Base-by-base conservation (phyloP, 768 basidiomycete species). In the Amanita fuliginea region DNA sequence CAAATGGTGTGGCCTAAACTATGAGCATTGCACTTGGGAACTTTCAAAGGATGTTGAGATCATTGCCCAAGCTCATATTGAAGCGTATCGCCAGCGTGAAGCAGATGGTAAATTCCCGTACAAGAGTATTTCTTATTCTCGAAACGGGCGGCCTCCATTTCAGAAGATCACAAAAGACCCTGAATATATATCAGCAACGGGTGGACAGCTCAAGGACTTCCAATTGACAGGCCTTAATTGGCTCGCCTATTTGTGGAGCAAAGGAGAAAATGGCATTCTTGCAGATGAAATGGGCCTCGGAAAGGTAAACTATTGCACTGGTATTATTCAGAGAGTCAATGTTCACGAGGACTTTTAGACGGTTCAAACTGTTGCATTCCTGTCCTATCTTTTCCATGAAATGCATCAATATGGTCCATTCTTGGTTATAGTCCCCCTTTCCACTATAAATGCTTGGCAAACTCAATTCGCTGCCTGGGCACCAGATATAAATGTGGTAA, bases 261-360 rank as follows among this genome's bases (percentile, higher is more conserved):
- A 90, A 57, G 89, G 89, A 7, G 86, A 95, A 58, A 98, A 98
- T 61, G 96, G 96, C 16, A 96, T 99, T 52, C 70, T 99, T 32
- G 96, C 96, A 0, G 96, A 99, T 60, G 96, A 99, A 75, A 99
- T 98, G 96, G 96, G 96, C 63, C 84, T 99, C 21, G 96, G 96
- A 47, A 99, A 99, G 80, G 77, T 86, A 54, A 41, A 57, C 53
- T 55, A 8, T 14, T 52, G 34, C 28, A 22, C 42, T 19, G 18
- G n/a, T 32, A 42, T 18, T 42, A 41, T 18, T 42, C 32, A 0
- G n/a, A n/a, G 41, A 47, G 55, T 19, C 40, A 55, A 51, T 16
- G 51, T n/a, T 52, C 59, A 44, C 59, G 42, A 34, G 49, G 32
- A 13, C 49, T 36, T 33, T 2, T 53, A 91, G 86, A 91, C 88